Conservation (phyloP, 2,329 filamentous ascomycete genomes). For the Plectosphaerella plurivora region DNA sequence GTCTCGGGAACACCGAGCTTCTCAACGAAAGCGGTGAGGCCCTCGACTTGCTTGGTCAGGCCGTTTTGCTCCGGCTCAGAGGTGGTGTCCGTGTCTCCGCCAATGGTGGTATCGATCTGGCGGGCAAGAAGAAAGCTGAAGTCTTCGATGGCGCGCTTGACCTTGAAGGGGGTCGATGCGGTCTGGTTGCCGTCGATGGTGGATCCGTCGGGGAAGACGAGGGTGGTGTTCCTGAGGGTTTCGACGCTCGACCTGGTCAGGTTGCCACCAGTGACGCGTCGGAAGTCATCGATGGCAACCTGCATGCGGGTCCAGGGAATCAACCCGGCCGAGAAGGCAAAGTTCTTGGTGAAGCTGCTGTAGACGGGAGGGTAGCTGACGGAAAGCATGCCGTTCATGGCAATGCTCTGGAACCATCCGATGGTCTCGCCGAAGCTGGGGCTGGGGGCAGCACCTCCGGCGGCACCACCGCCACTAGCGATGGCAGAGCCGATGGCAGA, state of each 20-base stretch:
- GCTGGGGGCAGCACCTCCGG: conserved; percentile 62
- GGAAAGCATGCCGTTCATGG: conserved; percentile 94
- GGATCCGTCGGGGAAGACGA: conserved; percentile 63
- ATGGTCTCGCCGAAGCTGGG: conserved; percentile 84
- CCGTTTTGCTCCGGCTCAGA: conserved; percentile 17
- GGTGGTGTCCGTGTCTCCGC: conserved; percentile 23
- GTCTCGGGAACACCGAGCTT: conserved; percentile 78
- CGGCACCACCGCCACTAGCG: conserved; percentile 47
- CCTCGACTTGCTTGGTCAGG: conserved; percentile 51
- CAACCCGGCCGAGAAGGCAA: conserved; percentile 83
- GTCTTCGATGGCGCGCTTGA: conserved; percentile 42
- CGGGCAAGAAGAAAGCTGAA: conserved; percentile 50
- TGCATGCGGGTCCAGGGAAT: conserved; percentile 82
- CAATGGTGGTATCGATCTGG: conserved; percentile 41
- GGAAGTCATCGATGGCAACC: conserved; percentile 77
- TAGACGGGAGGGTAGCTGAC: conserved; percentile 86
- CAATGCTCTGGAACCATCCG: conserved; percentile 88
- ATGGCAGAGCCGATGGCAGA: conserved; percentile 62
- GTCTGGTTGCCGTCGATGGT: conserved; percentile 29
- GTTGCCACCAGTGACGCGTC: conserved; percentile 77
- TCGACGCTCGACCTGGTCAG: conserved; percentile 73
- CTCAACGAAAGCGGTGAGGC: conserved; percentile 80
- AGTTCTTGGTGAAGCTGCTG: conserved; percentile 86
- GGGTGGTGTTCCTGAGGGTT: conserved; percentile 69
- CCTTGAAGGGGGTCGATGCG: conserved; percentile 2